Percentiles rank a stretch among this genome's conserved stretches.
These are phyloP conservation scores for Glarea lozoyensis DNA, from an alignment of 495 filamentous ascomycete genomes.

Conservation along the genomic window DNA sequence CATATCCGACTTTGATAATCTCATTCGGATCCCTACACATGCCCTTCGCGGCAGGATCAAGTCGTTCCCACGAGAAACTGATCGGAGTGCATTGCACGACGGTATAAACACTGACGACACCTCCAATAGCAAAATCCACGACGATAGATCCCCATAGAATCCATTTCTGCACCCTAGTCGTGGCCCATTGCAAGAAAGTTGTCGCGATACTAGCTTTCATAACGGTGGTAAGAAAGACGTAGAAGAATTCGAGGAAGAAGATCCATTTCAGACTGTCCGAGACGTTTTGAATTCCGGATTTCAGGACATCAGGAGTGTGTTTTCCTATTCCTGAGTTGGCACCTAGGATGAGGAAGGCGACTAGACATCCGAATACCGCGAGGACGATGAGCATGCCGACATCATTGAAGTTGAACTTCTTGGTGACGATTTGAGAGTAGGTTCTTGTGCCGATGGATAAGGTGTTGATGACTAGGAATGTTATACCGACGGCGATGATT, in stretches of 20 bases:
- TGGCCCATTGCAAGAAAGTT: constrained; percentile 6
- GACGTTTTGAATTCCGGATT: neutral
- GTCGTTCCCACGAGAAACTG: constrained; percentile 3
- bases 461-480: neutral
- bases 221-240: constrained; percentile 10
- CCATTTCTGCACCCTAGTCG: constrained; percentile 3
- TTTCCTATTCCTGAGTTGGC: constrained; percentile 9
- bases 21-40: constrained; percentile 2
- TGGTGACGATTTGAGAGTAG: neutral
- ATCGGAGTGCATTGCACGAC: constrained; percentile 10
- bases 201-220: constrained; percentile 13
- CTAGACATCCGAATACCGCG: neutral
- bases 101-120: constrained; percentile 5
- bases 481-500: neutral
- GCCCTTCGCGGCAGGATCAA: constrained; percentile 7
- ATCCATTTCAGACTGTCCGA: constrained; percentile 2
- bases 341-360: constrained; percentile 3
- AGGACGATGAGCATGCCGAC: constrained; percentile 6
- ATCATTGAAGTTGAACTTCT: constrained; percentile 10
- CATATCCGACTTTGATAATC: constrained; percentile 5
- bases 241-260: constrained; percentile 12
- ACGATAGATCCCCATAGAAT: constrained; percentile 3
- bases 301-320: constrained; percentile 3
- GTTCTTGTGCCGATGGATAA: neutral
- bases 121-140: constrained; percentile 7